These are phyloP conservation scores for Grosmannia serpens DNA, from an alignment of 2,329 filamentous ascomycete genomes.

Conservation along the genomic window DNA sequence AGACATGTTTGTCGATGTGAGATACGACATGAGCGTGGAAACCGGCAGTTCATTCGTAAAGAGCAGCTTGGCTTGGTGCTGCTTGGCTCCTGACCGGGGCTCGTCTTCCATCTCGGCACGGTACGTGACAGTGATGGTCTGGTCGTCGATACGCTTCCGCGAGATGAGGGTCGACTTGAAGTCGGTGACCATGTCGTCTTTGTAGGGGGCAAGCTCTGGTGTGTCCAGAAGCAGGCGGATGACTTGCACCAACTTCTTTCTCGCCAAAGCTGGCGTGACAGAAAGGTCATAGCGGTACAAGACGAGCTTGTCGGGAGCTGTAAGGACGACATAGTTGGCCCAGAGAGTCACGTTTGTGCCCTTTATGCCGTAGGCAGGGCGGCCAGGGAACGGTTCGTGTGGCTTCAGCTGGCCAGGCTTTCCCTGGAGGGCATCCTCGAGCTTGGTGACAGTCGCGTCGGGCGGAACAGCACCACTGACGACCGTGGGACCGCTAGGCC, in stretches of 20 bases:
- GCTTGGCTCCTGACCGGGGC: slow-evolving; percentile 8
- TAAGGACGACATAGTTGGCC: slow-evolving; percentile 16
- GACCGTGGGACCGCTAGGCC: neutral
- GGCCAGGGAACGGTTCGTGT: neutral
- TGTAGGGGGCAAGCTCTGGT: slow-evolving; percentile 9
- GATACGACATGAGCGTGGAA: slow-evolving; percentile 15
- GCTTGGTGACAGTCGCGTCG: slow-evolving; percentile 1
- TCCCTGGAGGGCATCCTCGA: slow-evolving; percentile 6
- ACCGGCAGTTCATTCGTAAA: slow-evolving; percentile 16
- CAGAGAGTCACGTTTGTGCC: slow-evolving; percentile 12
- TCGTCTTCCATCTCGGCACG: slow-evolving; percentile 19
- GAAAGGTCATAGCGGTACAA: slow-evolving; percentile 14
- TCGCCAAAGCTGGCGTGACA: slow-evolving; percentile 8
- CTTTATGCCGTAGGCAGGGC: slow-evolving; percentile 14
- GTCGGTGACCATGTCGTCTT: slow-evolving; percentile 19
- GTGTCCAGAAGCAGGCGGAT: slow-evolving; percentile 16
- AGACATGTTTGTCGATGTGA: slow-evolving; percentile 16
- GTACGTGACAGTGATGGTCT: slow-evolving; percentile 13
- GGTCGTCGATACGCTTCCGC: slow-evolving; percentile 12
- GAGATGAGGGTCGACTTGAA: slow-evolving; percentile 22
- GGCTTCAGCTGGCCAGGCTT: neutral
- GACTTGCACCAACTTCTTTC: slow-evolving; percentile 13
- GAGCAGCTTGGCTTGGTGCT: slow-evolving; percentile 14
- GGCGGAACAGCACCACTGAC: neutral
- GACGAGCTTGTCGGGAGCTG: slow-evolving; percentile 6